Percentiles rank a stretch among this genome's conserved stretches.
Evolutionary conservation across 177 flowering plant species (phyloP).

Genomic region (Vitis hybrid): DNA sequence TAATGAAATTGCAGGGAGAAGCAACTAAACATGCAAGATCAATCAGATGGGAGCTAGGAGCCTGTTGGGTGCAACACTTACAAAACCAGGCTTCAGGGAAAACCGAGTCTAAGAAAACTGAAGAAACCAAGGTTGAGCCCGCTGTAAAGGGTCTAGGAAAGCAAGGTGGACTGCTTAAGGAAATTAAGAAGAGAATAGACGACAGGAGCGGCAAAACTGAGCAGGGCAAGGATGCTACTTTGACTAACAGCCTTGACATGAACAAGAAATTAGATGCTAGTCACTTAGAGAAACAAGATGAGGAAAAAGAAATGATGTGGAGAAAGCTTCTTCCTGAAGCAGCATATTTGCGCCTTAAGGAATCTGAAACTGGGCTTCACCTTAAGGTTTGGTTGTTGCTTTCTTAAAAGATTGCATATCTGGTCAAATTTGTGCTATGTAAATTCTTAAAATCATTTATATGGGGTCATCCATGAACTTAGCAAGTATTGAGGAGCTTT

Average conservation of each 20-base stretch:
- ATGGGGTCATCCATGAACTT: background rate
- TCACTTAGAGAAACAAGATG: constrained; percentile 43
- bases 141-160: constrained; percentile 92
- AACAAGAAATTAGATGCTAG: constrained; percentile 31
- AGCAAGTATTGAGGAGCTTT: background rate
- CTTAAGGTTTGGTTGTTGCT: constrained; percentile 59
- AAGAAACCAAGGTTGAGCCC: constrained; percentile 73
- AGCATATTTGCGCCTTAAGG: constrained; percentile 72
- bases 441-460: background rate
- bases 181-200: constrained; percentile 71
- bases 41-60: constrained; percentile 97
- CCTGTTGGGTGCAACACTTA: constrained; percentile 97
- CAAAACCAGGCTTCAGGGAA: constrained; percentile 85
- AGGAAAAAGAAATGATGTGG: constrained; percentile 58
- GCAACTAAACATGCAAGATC: constrained; percentile 32
- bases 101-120: constrained; percentile 62
- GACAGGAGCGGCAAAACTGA: constrained; percentile 42
- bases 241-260: constrained; percentile 22
- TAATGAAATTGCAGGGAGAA: constrained; percentile 61
- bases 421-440: background rate
- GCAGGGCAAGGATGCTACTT: constrained; percentile 40
- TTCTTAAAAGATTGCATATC: background rate
- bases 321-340: constrained; percentile 61
- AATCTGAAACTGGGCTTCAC: constrained; percentile 91
- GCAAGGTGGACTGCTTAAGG: constrained; percentile 81